These are phyloP conservation scores for Metschnikowia matae DNA, from an alignment of 805 yeast genomes.

Conservation along the genomic window DNA sequence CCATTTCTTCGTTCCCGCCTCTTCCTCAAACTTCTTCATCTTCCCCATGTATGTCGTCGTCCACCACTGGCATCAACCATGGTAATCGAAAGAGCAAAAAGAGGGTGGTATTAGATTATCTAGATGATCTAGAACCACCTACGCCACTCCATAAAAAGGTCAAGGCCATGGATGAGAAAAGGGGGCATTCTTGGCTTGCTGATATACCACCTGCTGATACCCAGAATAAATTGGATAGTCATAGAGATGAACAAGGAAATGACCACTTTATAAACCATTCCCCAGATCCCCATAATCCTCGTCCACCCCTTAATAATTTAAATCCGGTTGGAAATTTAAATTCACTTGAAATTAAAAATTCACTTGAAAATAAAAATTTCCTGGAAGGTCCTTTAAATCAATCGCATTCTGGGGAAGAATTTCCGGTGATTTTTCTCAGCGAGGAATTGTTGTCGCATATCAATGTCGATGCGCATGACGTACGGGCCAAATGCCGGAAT, in stretches of 20 bases:
- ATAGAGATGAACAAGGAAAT: too few relatives aligned
- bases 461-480: slow-evolving; percentile 2
- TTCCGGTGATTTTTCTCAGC: slow-evolving; percentile 9
- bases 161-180: neutral
- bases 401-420: slow-evolving; percentile 1
- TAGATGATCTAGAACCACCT: neutral
- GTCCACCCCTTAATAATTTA: too few relatives aligned
- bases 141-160: slow-evolving; percentile 1
- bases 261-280: too few relatives aligned
- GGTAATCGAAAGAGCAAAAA: neutral
- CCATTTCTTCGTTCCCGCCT: neutral
- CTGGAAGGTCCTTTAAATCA: too few relatives aligned
- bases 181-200: neutral
- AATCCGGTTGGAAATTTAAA: too few relatives aligned
- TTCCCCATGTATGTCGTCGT: neutral
- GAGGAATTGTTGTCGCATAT: slow-evolving; percentile 7
- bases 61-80: neutral
- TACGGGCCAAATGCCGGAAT: neutral
- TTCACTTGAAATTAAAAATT: too few relatives aligned
- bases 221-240: too few relatives aligned
- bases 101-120: neutral
- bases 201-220: too few relatives aligned
- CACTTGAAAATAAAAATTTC: too few relatives aligned
- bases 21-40: neutral
- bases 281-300: too few relatives aligned